A percentile compares a stretch with the other conserved stretches of the same genome.
These are phyloP conservation scores for Nepenthes alata DNA, from an alignment of 179 eudicot genomes.

Conservation along the genomic window DNA sequence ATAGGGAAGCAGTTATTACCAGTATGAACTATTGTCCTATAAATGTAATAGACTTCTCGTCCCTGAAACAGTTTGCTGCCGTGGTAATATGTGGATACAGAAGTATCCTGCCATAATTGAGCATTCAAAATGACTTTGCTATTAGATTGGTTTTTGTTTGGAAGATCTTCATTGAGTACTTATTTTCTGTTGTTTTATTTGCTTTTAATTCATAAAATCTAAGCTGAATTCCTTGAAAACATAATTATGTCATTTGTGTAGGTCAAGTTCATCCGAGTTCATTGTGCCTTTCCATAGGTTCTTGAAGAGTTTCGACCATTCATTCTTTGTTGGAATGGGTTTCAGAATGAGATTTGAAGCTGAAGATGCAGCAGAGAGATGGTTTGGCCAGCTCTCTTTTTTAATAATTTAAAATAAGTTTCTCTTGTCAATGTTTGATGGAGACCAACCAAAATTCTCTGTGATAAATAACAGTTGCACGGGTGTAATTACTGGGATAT, in stretches of 20 bases:
- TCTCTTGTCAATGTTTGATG: not conserved
- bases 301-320: slow-evolving; percentile 43
- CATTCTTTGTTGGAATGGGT: slow-evolving; percentile 52
- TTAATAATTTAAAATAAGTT: not conserved
- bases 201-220: too few species aligned
- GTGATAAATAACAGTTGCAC: slow-evolving; percentile 40
- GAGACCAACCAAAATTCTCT: not conserved
- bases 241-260: slow-evolving; percentile 13
- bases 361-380: slow-evolving; percentile 78
- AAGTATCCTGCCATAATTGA: too few species aligned
- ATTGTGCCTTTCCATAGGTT: slow-evolving; percentile 55
- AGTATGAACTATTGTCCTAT: too few species aligned
- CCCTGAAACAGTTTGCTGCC: too few species aligned
- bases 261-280: slow-evolving; percentile 70
- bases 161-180: too few species aligned
- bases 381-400: slow-evolving; percentile 20
- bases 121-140: too few species aligned
- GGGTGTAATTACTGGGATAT: slow-evolving; percentile 61
- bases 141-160: too few species aligned
- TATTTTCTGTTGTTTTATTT: too few species aligned
- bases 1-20: too few species aligned
- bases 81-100: too few species aligned
- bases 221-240: too few species aligned
- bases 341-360: slow-evolving; percentile 71
- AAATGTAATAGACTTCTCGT: too few species aligned